phyloP scores from a whole-genome alignment of 306 rosid species.

The Cucurbita ficifolia region DNA sequence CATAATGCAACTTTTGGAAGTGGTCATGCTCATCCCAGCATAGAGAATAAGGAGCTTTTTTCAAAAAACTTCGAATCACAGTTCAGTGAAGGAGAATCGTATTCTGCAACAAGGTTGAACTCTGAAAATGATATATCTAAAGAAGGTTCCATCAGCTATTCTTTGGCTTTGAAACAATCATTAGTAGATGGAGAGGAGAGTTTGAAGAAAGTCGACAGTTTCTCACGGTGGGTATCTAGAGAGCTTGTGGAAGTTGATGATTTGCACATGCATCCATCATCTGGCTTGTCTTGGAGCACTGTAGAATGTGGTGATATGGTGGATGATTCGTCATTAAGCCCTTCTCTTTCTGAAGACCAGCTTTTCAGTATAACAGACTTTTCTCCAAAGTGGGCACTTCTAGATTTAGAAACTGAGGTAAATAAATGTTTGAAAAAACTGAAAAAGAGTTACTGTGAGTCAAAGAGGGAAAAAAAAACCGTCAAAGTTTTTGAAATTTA shows the following conservation, averaged over 20 bases:
- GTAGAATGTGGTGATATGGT: constrained; percentile 49
- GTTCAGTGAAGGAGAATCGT: constrained; percentile 27
- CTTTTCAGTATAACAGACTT: constrained; percentile 59
- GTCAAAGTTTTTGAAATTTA: not conserved
- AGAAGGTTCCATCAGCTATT: constrained; percentile 38
- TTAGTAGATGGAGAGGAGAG: constrained; percentile 50
- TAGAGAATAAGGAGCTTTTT: constrained; percentile 20
- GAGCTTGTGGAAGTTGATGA: constrained; percentile 72
- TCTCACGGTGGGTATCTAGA: constrained; percentile 65
- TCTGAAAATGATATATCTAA: constrained; percentile 21
- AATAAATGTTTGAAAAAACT: constrained; percentile 6
- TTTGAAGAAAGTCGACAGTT: constrained; percentile 87
- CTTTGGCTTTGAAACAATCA: constrained; percentile 36
- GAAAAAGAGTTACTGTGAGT: not conserved
- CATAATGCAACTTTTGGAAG: constrained; percentile 21
- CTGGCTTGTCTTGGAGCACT: constrained; percentile 71
- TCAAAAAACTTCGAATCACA: constrained; percentile 21
- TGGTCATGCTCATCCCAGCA: constrained; percentile 19
- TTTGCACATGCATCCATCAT: constrained; percentile 58
- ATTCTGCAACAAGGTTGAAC: constrained; percentile 11
- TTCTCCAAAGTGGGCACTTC: constrained; percentile 66
- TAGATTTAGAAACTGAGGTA: constrained; percentile 62
- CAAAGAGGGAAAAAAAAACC: not conserved
- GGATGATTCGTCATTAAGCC: constrained; percentile 65
- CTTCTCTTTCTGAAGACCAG: constrained; percentile 83